A percentile compares a stretch with the other conserved stretches of the same genome.
Conservation (phyloP, 129 eudicot genomes). For the Daucus carota region DH1_v3.0 NC_030384.2:42194501-42195000, state of each 20-base stretch:
- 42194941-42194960: not conserved
- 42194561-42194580: not conserved
- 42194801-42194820: not conserved
- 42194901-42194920: constrained; percentile 24
- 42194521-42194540: not conserved
- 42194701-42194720: not conserved
- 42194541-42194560: not conserved
- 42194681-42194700: too few species aligned
- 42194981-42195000: not conserved
- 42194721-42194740: not conserved
- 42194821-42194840: not conserved
- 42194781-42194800: not conserved
- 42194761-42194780: constrained; percentile 2
- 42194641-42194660: not conserved
- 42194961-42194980: not conserved
- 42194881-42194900: constrained; percentile 11
- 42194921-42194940: constrained; percentile 16
- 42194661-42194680: not conserved
- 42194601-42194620: not conserved
- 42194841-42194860: not conserved
- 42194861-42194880: constrained; percentile 15
- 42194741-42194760: not conserved
- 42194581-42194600: not conserved
- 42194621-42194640: not conserved
- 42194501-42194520: not conserved